A percentile compares a stretch with the other conserved stretches of the same genome.
phyloP scores from a whole-genome alignment of 2,329 filamentous ascomycete genomes.

The Chaetomium sp. region DNA sequence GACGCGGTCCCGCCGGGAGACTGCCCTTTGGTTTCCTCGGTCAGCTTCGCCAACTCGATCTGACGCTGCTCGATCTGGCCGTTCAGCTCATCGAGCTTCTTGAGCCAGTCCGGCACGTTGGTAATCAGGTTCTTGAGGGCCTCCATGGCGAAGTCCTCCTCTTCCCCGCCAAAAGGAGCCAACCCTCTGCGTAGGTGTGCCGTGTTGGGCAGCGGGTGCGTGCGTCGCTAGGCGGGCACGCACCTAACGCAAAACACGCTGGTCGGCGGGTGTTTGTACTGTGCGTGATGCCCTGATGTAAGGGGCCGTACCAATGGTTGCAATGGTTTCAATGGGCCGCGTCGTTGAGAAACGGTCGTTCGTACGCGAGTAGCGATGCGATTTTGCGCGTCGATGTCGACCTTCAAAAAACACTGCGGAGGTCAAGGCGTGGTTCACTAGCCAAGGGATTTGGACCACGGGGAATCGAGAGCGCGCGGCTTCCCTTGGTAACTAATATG shows the following conservation, averaged over 20 bases:
- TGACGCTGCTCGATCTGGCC: constrained; percentile 64
- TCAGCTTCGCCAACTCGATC: constrained; percentile 54
- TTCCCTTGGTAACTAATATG: not conserved
- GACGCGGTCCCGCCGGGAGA: constrained; percentile 32
- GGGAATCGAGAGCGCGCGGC: not conserved
- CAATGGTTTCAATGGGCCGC: no score
- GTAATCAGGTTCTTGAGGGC: constrained; percentile 56
- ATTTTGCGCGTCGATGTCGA: constrained; percentile 5
- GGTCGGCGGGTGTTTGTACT: constrained; percentile 1
- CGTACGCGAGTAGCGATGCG: not conserved
- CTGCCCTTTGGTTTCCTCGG: constrained; percentile 33
- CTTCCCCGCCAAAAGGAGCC: constrained; percentile 31
- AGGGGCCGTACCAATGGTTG: not conserved
- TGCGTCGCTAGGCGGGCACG: constrained; percentile 33
- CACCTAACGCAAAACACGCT: constrained; percentile 32
- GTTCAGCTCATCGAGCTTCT: constrained; percentile 61
- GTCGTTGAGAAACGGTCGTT: not conserved
- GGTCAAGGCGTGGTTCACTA: not conserved
- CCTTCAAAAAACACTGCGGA: constrained; percentile 1
- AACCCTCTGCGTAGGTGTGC: constrained; percentile 22
- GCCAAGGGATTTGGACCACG: not conserved
- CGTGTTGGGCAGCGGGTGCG: constrained; percentile 33
- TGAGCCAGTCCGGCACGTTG: constrained; percentile 63
- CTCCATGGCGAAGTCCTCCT: constrained; percentile 51
- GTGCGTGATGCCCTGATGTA: not conserved